Evolutionary conservation across 2,329 filamentous ascomycete genomes (phyloP).

Genomic region (Penicillium sp.): DNA sequence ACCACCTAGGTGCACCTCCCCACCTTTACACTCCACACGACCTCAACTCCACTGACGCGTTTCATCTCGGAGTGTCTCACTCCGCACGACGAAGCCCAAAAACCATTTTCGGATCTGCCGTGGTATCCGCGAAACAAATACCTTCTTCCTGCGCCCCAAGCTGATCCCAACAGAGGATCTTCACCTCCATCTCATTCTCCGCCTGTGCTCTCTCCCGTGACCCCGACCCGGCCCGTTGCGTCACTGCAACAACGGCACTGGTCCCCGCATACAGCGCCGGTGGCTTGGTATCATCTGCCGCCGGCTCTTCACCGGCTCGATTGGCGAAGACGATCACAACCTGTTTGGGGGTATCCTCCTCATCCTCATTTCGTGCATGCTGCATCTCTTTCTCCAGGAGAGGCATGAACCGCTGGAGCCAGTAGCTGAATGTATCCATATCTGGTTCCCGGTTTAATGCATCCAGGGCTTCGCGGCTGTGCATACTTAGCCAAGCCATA

Average conservation of each 20-base stretch:
- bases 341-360: conserved; percentile 28
- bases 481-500: conserved; percentile 64
- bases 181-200: conserved; percentile 31
- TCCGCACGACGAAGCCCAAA: conserved; percentile 29
- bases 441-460: conserved; percentile 50
- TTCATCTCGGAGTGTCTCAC: conserved; percentile 4
- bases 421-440: conserved; percentile 62
- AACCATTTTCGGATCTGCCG: conserved; percentile 40
- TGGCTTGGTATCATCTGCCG: conserved; percentile 34
- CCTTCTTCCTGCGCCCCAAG: conserved; percentile 47
- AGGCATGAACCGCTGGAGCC: conserved; percentile 61
- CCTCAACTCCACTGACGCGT: conserved; percentile 1
- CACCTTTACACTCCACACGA: neutral
- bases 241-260: conserved; percentile 46
- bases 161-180: conserved; percentile 48
- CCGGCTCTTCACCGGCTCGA: conserved; percentile 44
- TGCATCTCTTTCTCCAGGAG: conserved; percentile 38
- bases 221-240: conserved; percentile 25
- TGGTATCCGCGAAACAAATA: conserved; percentile 49
- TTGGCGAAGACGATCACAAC: conserved; percentile 50
- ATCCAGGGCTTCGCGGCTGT: conserved; percentile 48
- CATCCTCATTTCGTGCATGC: conserved; percentile 29
- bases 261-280: conserved; percentile 49
- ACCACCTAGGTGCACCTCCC: neutral
- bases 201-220: conserved; percentile 15